Evolutionary conservation across 306 rosid genomes (phyloP).

Genomic region (Gynostemma pentaphyllum): DNA sequence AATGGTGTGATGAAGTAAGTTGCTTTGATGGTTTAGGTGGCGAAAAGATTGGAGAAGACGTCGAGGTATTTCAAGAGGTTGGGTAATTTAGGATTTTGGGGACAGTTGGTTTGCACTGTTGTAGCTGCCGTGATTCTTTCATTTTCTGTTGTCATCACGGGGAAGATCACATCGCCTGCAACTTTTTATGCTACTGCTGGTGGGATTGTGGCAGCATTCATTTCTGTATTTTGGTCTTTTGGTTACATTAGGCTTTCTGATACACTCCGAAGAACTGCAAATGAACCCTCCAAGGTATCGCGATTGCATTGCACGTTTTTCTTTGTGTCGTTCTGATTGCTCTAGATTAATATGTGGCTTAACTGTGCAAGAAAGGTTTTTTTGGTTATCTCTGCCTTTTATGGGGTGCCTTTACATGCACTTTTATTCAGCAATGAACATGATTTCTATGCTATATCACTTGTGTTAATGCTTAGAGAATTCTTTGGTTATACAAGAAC

Average conservation of each 20-base stretch:
- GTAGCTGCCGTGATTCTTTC: conserved; percentile 92
- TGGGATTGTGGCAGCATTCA: conserved; percentile 82
- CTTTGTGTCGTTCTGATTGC: not conserved
- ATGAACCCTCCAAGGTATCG: conserved; percentile 76
- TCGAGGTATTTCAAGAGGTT: conserved; percentile 86
- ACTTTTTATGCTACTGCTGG: conserved; percentile 91
- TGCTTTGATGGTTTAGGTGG: conserved; percentile 46
- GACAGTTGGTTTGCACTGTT: conserved; percentile 75
- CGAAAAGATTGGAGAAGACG: conserved; percentile 79
- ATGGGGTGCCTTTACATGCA: not conserved
- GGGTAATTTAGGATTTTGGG: conserved; percentile 92
- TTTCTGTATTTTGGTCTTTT: conserved; percentile 94
- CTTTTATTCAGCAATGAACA: not conserved
- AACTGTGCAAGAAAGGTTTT: not conserved
- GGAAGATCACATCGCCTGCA: conserved; percentile 71
- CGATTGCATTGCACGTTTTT: not conserved
- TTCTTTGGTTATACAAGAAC: not conserved
- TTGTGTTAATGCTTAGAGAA: not conserved
- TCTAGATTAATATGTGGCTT: not conserved
- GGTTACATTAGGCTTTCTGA: conserved; percentile 92
- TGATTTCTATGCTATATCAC: not conserved
- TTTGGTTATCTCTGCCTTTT: not conserved
- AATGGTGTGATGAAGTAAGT: not conserved
- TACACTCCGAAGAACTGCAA: conserved; percentile 64
- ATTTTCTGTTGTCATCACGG: conserved; percentile 68